phyloP scores from a whole-genome alignment of 73 alveolate genomes.

The Paramecium sonneborni region DNA sequence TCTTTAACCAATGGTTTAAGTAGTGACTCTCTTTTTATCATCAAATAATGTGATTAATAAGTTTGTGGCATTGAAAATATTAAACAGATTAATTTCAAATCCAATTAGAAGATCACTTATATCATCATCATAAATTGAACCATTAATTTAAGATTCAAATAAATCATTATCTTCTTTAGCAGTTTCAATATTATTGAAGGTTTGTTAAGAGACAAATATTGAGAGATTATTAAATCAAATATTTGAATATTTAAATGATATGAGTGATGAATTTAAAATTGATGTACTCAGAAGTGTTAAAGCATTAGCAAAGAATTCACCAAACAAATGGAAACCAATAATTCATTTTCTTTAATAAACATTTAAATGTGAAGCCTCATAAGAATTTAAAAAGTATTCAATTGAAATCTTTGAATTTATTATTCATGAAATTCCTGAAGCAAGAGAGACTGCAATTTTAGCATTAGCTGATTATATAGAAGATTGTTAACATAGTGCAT shows the following conservation, averaged over 20 bases:
- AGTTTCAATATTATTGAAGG: slow-evolving; percentile 58
- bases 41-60: slow-evolving; percentile 50
- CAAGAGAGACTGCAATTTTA: slow-evolving; percentile 45
- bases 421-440: slow-evolving; percentile 60
- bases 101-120: slow-evolving; percentile 61
- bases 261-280: slow-evolving; percentile 67
- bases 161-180: slow-evolving; percentile 63
- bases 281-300: slow-evolving; percentile 62
- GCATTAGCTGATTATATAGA: slow-evolving; percentile 62
- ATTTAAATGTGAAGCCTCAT: slow-evolving; percentile 38
- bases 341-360: slow-evolving; percentile 29
- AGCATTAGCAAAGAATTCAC: slow-evolving; percentile 41
- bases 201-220: slow-evolving; percentile 48
- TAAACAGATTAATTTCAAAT: slow-evolving; percentile 52
- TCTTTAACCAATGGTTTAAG: slow-evolving; percentile 48
- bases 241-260: slow-evolving; percentile 43
- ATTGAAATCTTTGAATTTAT: slow-evolving; percentile 57
- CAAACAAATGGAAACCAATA: slow-evolving; percentile 53
- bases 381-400: slow-evolving; percentile 43
- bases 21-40: slow-evolving; percentile 39
- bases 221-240: slow-evolving; percentile 47
- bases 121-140: slow-evolving; percentile 10
- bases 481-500: slow-evolving; percentile 32
- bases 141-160: slow-evolving; percentile 11
- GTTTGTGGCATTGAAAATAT: slow-evolving; percentile 46